Conservation (phyloP, 495 filamentous ascomycete species). For the Chaetomium cochliodes region DNA sequence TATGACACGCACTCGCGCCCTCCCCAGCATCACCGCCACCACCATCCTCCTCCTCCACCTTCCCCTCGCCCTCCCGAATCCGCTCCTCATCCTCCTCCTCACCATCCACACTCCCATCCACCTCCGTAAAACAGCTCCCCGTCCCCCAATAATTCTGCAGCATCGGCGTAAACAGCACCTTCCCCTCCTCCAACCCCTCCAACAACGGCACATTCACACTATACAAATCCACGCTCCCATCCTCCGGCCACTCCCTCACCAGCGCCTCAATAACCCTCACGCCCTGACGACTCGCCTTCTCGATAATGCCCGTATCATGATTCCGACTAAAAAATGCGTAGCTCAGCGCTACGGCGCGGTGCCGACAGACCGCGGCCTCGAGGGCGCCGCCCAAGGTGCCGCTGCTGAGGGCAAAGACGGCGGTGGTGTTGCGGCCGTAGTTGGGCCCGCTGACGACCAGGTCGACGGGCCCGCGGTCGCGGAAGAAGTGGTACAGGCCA, state of each 20-base stretch:
- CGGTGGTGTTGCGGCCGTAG: constrained; percentile 91
- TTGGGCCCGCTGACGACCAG: constrained; percentile 90
- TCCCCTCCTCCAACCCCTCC: constrained; percentile 61
- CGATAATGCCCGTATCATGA: constrained; percentile 76
- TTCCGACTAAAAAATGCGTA: constrained; percentile 83
- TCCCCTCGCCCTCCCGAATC: constrained; percentile 60
- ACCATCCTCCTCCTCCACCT: constrained; percentile 34
- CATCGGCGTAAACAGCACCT: constrained; percentile 76
- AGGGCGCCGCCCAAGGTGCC: constrained; percentile 90
- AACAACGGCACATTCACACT: constrained; percentile 82
- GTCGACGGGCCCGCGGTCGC: constrained; percentile 73
- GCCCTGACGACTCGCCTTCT: constrained; percentile 64
- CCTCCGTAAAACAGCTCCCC: constrained; percentile 78
- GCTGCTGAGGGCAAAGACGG: constrained; percentile 82
- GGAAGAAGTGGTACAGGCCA: constrained; percentile 83
- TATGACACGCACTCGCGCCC: constrained; percentile 42
- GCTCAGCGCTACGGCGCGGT: constrained; percentile 73
- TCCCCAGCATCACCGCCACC: constrained; percentile 23
- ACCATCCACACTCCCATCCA: constrained; percentile 59
- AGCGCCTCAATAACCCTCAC: constrained; percentile 77
- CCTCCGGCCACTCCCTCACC: constrained; percentile 66
- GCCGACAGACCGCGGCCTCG: constrained; percentile 83
- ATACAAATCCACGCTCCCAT: constrained; percentile 70
- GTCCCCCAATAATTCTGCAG: constrained; percentile 81
- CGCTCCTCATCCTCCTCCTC: constrained; percentile 64